Evolutionary conservation across 78 protist genomes (phyloP).

Genomic region (Chrysochromulina tobinii): DNA sequence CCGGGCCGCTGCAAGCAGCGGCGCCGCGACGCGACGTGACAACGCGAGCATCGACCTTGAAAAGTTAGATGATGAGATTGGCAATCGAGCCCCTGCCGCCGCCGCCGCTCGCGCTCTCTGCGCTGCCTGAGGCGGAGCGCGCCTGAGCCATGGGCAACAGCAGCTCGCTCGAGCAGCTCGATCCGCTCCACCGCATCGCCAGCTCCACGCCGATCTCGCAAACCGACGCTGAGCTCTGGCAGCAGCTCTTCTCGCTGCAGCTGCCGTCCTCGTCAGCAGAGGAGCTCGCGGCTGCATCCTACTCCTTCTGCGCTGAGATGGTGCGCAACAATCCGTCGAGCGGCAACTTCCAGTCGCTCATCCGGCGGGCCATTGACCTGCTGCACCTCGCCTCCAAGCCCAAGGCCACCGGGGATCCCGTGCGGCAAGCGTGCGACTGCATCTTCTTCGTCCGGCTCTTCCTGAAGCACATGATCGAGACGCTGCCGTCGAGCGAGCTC

Average conservation of each 20-base stretch:
- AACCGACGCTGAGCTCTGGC: background rate
- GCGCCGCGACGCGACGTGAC: too few species aligned
- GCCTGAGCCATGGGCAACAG: too few species aligned
- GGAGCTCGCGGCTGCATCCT: background rate
- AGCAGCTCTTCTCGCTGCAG: background rate
- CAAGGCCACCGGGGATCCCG: too few species aligned
- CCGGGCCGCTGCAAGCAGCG: too few species aligned
- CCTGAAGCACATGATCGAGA: slow-evolving; percentile 14
- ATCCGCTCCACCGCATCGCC: background rate
- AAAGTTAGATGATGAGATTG: background rate
- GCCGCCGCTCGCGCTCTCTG: background rate
- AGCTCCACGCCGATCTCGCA: background rate
- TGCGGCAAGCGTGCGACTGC: background rate
- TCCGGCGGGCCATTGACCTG: too few species aligned
- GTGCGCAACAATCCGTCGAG: background rate
- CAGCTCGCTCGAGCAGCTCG: too few species aligned
- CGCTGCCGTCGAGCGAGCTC: background rate
- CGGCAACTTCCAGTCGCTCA: background rate
- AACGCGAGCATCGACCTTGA: too few species aligned
- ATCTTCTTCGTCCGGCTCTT: background rate
- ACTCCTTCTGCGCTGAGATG: background rate
- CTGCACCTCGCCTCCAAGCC: too few species aligned
- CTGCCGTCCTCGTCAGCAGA: background rate
- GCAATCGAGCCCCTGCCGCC: background rate
- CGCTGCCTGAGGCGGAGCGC: too few species aligned